Evolutionary conservation across 2,329 filamentous ascomycete genomes (phyloP).

Genomic region (Coleophoma eucalyptorum): DNA sequence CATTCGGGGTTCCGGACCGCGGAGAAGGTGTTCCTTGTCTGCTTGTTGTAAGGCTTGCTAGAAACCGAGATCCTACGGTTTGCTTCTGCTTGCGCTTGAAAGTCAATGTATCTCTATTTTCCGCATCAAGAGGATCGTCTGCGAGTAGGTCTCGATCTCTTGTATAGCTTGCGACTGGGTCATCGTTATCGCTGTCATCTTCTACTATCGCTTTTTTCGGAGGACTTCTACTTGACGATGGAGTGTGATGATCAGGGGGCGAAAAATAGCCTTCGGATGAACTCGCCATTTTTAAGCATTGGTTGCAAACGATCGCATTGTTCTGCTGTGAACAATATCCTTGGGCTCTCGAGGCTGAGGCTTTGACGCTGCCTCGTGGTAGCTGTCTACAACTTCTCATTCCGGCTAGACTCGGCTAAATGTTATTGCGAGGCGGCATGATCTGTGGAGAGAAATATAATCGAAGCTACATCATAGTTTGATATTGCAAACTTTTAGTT

Average conservation of each 20-base stretch:
- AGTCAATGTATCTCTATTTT: constrained; percentile 51
- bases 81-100: constrained; percentile 67
- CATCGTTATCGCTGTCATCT: constrained; percentile 38
- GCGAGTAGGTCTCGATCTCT: constrained; percentile 38
- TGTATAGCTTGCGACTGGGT: constrained; percentile 22
- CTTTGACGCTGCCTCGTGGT: neutral
- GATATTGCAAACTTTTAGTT: no score
- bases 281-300: constrained; percentile 26
- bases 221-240: constrained; percentile 18
- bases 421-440: neutral
- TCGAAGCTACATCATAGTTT: no score
- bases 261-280: constrained; percentile 20
- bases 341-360: constrained; percentile 1
- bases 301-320: constrained; percentile 8
- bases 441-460: neutral
- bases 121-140: constrained; percentile 51
- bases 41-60: constrained; percentile 20
- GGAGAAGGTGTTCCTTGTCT: constrained; percentile 20
- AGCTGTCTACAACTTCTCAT: neutral
- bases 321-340: constrained; percentile 2
- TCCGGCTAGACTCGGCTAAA: neutral
- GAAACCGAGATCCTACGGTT: constrained; percentile 15
- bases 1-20: constrained; percentile 14
- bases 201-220: constrained; percentile 16
- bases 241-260: constrained; percentile 14